These are phyloP conservation scores for Calycina marina DNA, from an alignment of 2,329 filamentous ascomycete species.

Conservation along the genomic window DNA sequence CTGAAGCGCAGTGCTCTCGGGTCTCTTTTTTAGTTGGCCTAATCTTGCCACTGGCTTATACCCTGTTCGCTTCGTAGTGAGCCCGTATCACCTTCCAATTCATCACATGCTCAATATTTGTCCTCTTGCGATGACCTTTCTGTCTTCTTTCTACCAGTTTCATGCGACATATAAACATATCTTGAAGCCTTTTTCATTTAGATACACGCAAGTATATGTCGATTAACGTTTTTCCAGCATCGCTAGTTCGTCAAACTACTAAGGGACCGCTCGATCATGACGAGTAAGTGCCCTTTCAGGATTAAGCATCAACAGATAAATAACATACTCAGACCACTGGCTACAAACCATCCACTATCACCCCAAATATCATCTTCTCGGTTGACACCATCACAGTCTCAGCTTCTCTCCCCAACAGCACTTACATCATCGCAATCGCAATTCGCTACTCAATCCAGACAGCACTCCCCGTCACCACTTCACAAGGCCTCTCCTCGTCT, in stretches of 20 bases:
- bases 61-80: no score
- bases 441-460: constrained; percentile 4
- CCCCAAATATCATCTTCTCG: constrained; percentile 3
- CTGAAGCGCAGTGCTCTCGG: no score
- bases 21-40: no score
- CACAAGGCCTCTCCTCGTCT: constrained; percentile 12
- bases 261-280: constrained; percentile 64
- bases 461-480: constrained; percentile 1
- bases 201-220: no score
- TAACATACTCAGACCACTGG: constrained; percentile 9
- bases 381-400: constrained; percentile 4
- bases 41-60: no score
- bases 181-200: no score
- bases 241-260: constrained; percentile 48
- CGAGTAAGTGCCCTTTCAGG: constrained; percentile 40
- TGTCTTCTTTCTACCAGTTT: no score
- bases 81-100: no score
- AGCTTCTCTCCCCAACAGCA: constrained; percentile 12
- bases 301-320: neutral
- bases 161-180: no score
- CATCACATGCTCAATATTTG: no score
- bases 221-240: no score
- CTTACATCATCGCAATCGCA: constrained; percentile 5
- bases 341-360: constrained; percentile 2
- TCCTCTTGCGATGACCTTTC: no score